Evolutionary conservation across 306 rosid species (phyloP).

Genomic region (Pachyrhizus erosus): DNA sequence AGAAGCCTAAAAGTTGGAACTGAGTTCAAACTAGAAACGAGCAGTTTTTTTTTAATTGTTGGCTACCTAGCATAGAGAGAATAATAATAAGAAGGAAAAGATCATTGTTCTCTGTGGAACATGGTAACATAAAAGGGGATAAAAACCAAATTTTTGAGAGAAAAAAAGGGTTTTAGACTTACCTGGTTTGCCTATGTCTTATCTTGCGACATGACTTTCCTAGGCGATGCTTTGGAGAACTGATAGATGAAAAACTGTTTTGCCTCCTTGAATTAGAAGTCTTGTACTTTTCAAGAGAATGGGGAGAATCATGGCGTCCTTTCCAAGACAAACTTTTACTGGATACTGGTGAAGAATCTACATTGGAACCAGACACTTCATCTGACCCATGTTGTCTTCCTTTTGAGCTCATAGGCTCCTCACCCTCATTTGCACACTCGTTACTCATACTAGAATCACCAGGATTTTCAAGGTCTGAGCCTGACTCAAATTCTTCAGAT

Average conservation of each 20-base stretch:
- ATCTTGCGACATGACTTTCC: constrained; percentile 95
- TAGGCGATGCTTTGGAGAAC: constrained; percentile 69
- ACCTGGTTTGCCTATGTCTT: constrained; percentile 72
- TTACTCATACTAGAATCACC: constrained; percentile 62
- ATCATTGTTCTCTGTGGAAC: not conserved
- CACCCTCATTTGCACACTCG: constrained; percentile 49
- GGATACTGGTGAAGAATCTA: constrained; percentile 63
- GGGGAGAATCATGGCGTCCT: constrained; percentile 67
- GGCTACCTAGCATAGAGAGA: not conserved
- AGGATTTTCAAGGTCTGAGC: constrained; percentile 73
- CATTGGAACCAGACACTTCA: constrained; percentile 66
- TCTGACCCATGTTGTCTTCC: constrained; percentile 57
- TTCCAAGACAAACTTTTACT: constrained; percentile 93
- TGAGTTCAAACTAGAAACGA: constrained; percentile 11
- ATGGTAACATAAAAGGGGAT: not conserved
- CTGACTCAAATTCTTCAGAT: constrained; percentile 73
- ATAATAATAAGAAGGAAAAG: constrained; percentile 1
- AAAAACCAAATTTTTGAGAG: not conserved
- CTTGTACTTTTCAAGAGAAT: constrained; percentile 66
- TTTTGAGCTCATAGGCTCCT: constrained; percentile 46
- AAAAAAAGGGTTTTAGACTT: constrained; percentile 9
- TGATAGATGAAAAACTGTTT: constrained; percentile 55
- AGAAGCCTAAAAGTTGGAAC: constrained; percentile 28
- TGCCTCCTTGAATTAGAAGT: constrained; percentile 56
- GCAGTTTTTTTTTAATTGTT: not conserved